Base-by-base conservation (phyloP, 2,329 filamentous ascomycete species). In the Paracamarosporium sp. region DNA sequence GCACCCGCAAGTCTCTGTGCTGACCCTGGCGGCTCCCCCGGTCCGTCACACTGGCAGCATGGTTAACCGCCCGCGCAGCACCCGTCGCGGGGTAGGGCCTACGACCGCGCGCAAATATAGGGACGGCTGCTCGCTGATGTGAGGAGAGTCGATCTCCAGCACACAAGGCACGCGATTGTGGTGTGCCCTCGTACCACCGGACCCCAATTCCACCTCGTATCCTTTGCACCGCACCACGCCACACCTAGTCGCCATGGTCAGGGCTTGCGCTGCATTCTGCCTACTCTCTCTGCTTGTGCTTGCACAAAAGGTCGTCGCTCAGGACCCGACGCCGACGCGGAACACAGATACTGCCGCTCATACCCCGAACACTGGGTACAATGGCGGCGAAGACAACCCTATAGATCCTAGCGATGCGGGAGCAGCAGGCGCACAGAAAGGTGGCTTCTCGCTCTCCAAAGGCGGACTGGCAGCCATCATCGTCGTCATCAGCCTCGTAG, bases 381-480 rank as follows among this genome's bases (percentile, higher is more conserved):
- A 76, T 59, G 74, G 74, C 57, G 74, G 74, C 8, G 71, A 66
- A 9, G 74, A 76, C 59, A 75, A 74, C 54, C 72, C 72, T 15
- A 62, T 67, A 36, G 67, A 75, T 46, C 72, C 73, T 13, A 68
- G 64, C 53, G 72, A 72, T 59, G 84, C 85, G 31, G 91, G 91
- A 24, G 90, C 90, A 15, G 84, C 86, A 35, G 90, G 91, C 17
- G 76, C 82, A 15, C 85, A 83, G 59, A 81, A 82, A 22, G 84
- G 85, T 5, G 85, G 83, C 15, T 83, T 90, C 64, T 81, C 81
- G 35, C 77, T 95, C 22, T 91, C 89, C 2, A 86, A 82, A 35
- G 89, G 88, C 20, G 91, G 85, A 13, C 80, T 93, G 67, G 83
- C 91, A 56, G 90, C 90, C 46, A 92, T 95, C 64, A 87, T 92